Conservation (phyloP, 106 monocot species). For the Apostasia ramifera region DNA sequence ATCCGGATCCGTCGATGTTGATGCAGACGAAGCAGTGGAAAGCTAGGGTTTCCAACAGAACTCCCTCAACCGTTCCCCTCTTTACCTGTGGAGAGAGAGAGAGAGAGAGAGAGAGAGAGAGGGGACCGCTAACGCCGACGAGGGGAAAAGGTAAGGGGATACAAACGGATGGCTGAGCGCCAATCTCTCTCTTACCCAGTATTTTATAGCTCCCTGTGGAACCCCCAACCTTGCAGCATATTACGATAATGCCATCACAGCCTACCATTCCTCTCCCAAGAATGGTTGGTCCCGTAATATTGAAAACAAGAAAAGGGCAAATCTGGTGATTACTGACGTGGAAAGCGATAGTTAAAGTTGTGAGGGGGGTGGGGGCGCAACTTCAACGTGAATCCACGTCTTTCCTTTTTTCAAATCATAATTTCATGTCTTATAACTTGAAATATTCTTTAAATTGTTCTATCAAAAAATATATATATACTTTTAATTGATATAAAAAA, state of each 20-base stretch:
- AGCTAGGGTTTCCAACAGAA: background rate
- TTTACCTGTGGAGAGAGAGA: background rate
- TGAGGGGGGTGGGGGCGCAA: too few relatives aligned
- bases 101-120: constrained; percentile 11
- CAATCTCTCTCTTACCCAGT: constrained; percentile 21
- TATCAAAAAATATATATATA: background rate
- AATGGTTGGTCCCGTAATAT: too few relatives aligned
- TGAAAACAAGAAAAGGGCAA: too few relatives aligned
- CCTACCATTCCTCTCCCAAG: too few relatives aligned
- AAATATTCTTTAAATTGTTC: background rate
- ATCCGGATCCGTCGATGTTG: background rate
- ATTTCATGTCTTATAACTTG: too few relatives aligned
- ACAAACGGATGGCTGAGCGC: constrained; percentile 42
- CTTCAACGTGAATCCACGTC: too few relatives aligned
- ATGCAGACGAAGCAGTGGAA: background rate
- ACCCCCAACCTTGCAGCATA: too few relatives aligned
- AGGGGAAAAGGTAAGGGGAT: background rate
- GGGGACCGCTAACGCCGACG: background rate
- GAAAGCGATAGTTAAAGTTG: too few relatives aligned
- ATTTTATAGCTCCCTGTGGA: too few relatives aligned
- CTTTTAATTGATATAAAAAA: background rate
- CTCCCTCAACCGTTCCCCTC: background rate
- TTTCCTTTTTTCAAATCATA: too few relatives aligned
- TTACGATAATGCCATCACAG: too few relatives aligned
- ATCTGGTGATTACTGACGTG: too few relatives aligned